Conservation (phyloP, 2,329 filamentous ascomycete genomes). For the Chrysosporium queenslandicum region DNA sequence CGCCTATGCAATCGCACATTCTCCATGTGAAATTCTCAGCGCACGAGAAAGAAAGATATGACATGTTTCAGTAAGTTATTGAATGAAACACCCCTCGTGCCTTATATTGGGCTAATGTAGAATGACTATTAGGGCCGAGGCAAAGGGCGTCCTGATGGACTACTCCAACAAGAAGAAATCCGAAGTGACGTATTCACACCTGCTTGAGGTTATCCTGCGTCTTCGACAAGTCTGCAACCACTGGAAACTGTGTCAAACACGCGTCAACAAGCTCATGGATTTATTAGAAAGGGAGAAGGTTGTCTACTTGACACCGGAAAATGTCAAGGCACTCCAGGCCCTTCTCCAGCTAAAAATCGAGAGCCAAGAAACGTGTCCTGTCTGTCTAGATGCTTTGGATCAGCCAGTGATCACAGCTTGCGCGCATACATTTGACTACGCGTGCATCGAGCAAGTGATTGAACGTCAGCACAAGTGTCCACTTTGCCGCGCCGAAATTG, state of each 20-base stretch:
- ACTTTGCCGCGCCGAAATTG: conserved; percentile 64
- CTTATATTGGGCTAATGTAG: not conserved
- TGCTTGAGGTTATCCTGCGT: conserved; percentile 72
- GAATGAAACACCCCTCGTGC: conserved; percentile 7
- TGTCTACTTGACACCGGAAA: conserved; percentile 62
- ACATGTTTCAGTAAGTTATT: conserved; percentile 53
- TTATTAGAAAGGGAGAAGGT: conserved; percentile 58
- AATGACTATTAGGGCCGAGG: conserved; percentile 48
- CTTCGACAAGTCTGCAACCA: conserved; percentile 82
- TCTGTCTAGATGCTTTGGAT: conserved; percentile 65
- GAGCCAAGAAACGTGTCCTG: conserved; percentile 68
- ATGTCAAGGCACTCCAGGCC: conserved; percentile 60
- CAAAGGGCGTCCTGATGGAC: conserved; percentile 57
- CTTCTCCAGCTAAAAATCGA: conserved; percentile 69
- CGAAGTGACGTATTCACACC: conserved; percentile 56
- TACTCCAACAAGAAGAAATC: conserved; percentile 41
- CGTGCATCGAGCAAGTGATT: conserved; percentile 66
- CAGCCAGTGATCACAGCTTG: conserved; percentile 74
- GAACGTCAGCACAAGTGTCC: conserved; percentile 70
- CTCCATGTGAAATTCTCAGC: conserved; percentile 62
- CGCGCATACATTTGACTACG: conserved; percentile 66
- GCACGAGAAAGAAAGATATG: conserved; percentile 68
- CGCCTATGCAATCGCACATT: conserved; percentile 65
- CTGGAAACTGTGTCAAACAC: conserved; percentile 69
- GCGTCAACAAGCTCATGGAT: conserved; percentile 61